Conservation (phyloP, 2,329 filamentous ascomycete species). For the Aspergillus phoenicis region DNA sequence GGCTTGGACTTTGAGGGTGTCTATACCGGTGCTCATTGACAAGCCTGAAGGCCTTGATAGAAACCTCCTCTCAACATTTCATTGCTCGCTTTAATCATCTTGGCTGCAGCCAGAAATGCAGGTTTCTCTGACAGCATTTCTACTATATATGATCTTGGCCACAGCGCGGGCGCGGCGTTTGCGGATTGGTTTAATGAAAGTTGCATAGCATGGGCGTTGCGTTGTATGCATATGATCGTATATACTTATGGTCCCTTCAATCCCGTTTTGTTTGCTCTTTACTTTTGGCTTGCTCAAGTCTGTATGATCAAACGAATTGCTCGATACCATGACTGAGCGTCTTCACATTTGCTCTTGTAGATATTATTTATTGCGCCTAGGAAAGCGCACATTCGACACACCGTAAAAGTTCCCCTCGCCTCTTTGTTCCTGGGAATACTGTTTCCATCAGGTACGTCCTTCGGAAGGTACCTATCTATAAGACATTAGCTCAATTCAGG, state of each 20-base stretch:
- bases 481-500: too few species aligned
- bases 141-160: not conserved
- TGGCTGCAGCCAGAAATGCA: not conserved
- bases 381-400: not conserved
- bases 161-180: conserved; percentile 8
- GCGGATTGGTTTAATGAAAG: not conserved
- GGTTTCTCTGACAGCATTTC: not conserved
- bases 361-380: not conserved
- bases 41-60: not conserved
- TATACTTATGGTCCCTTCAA: not conserved
- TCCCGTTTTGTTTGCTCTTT: not conserved
- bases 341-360: not conserved
- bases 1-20: conserved; percentile 65
- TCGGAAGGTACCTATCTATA: too few species aligned
- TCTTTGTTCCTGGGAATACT: too few species aligned
- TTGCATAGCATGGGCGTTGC: conserved; percentile 11
- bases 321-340: not conserved
- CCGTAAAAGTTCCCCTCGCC: not conserved
- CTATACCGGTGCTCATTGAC: conserved; percentile 40
- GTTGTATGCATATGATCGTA: conserved; percentile 5
- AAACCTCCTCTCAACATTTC: not conserved
- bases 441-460: too few species aligned
- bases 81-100: not conserved
- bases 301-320: not conserved
- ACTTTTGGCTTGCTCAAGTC: not conserved